Percentiles rank a stretch among this genome's conserved stretches.
Evolutionary conservation across 768 basidiomycete species (phyloP).

Genomic region (Agrocybe chaxingu): DNA sequence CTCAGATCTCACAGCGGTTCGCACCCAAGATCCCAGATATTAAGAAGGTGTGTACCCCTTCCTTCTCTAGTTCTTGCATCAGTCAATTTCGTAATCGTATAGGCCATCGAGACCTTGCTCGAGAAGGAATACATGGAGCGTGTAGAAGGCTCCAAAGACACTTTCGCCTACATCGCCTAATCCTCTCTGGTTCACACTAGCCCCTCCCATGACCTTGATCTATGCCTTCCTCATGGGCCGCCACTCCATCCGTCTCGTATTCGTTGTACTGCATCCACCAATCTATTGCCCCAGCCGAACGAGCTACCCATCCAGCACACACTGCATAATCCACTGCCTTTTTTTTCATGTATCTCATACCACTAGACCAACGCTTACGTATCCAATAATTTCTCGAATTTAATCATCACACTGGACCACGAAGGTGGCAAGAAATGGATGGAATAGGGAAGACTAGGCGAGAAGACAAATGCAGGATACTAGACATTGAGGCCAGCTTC

Average conservation of each 20-base stretch:
- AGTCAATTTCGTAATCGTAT: conserved; percentile 13
- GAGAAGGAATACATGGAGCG: conserved; percentile 99
- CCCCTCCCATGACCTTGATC: background rate
- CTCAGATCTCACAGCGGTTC: conserved; percentile 84
- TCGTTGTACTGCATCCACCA: background rate
- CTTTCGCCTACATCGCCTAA: conserved; percentile 77
- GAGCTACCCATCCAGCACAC: conserved; percentile 1
- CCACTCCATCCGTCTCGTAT: background rate
- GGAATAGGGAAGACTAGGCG: background rate
- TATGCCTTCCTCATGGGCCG: conserved; percentile 2
- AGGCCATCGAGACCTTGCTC: conserved; percentile 88
- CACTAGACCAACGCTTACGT: too few relatives aligned
- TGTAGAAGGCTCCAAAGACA: conserved; percentile 86
- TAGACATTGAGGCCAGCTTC: conserved; percentile 58
- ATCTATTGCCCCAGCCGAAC: background rate
- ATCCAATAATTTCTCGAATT: too few relatives aligned
- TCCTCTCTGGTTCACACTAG: conserved; percentile 9
- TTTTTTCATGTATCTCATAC: too few relatives aligned
- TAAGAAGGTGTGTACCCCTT: conserved; percentile 66
- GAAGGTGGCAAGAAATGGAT: too few relatives aligned
- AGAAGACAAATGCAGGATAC: background rate
- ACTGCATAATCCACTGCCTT: background rate
- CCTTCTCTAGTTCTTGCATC: background rate
- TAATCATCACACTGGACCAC: too few relatives aligned
- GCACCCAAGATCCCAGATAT: conserved; percentile 94